Conservation (phyloP, 1,139 yeast species). For the Kodamaea fungicola region DNA sequence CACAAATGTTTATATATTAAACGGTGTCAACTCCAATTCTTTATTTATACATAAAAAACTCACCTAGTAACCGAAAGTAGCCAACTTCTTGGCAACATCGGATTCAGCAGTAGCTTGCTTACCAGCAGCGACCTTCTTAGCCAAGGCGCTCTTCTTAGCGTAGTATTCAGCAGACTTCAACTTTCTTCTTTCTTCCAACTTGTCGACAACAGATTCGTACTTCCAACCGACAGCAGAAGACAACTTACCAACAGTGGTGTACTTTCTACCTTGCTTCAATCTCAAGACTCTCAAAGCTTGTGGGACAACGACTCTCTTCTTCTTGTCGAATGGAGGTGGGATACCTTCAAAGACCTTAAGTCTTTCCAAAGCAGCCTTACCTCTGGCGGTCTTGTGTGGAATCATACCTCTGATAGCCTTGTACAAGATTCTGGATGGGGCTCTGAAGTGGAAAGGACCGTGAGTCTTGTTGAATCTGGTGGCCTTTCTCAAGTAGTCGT, state of each 20-base stretch:
- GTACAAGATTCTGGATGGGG: slow-evolving; percentile 99
- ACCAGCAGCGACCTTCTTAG: slow-evolving; percentile 88
- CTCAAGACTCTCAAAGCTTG: slow-evolving; percentile 99
- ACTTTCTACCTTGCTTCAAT: slow-evolving; percentile 99
- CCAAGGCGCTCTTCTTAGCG: slow-evolving; percentile 96
- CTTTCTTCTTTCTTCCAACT: slow-evolving; percentile 99
- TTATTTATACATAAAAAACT: slow-evolving; percentile 8
- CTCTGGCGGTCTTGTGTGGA: slow-evolving; percentile 99
- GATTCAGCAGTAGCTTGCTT: slow-evolving; percentile 74
- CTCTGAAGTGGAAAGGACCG: slow-evolving; percentile 99
- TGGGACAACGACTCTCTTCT: slow-evolving; percentile 99
- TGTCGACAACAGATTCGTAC: slow-evolving; percentile 96
- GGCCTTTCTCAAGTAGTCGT: slow-evolving; percentile 99
- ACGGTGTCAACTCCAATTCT: slow-evolving; percentile 2
- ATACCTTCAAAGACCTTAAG: slow-evolving; percentile 99
- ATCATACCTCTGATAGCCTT: slow-evolving; percentile 99
- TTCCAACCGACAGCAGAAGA: slow-evolving; percentile 99
- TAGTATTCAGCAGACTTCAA: slow-evolving; percentile 98
- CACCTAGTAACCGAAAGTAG: slow-evolving; percentile 74
- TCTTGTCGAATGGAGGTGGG: slow-evolving; percentile 99
- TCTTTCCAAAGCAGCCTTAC: slow-evolving; percentile 99
- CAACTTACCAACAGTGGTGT: slow-evolving; percentile 97
- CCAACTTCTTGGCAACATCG: slow-evolving; percentile 72
- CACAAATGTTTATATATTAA: background rate
- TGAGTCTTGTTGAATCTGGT: slow-evolving; percentile 98